Evolutionary conservation across 306 rosid genomes (phyloP).

Genomic region (Trifolium fragiferum): DNA sequence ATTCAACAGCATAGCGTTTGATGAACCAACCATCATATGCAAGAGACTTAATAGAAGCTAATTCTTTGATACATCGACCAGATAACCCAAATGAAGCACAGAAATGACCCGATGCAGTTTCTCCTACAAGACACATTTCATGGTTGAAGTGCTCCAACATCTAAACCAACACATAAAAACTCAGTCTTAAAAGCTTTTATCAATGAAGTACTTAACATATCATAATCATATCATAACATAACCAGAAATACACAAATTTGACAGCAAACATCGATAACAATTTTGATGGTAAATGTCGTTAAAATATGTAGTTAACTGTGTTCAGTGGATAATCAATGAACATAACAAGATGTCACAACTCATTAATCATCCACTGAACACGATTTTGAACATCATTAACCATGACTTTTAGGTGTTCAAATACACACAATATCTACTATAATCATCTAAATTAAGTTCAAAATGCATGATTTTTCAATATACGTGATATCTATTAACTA

Average conservation of each 20-base stretch:
- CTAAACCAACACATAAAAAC: constrained; percentile 45
- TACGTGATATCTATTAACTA: no score
- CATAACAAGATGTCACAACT: no score
- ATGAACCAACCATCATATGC: constrained; percentile 90
- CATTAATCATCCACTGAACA: no score
- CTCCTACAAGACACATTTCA: constrained; percentile 67
- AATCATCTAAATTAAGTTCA: no score
- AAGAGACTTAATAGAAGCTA: constrained; percentile 69
- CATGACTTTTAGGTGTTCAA: no score
- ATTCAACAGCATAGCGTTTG: constrained; percentile 75
- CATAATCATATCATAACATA: background rate
- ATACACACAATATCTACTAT: no score
- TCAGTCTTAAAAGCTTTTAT: background rate
- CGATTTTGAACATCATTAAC: no score
- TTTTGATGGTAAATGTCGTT: background rate
- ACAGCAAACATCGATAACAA: background rate
- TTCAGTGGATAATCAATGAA: no score
- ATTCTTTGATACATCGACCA: constrained; percentile 68
- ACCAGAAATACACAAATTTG: background rate
- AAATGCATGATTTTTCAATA: no score
- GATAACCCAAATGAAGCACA: constrained; percentile 79
- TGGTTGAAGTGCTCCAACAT: constrained; percentile 92
- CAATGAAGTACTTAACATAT: background rate
- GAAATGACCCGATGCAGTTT: constrained; percentile 80
- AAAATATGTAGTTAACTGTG: background rate